A percentile compares a stretch with the other conserved stretches of the same genome.
phyloP scores from a whole-genome alignment of 1,139 yeast species.

The Pichia sp. region DNA sequence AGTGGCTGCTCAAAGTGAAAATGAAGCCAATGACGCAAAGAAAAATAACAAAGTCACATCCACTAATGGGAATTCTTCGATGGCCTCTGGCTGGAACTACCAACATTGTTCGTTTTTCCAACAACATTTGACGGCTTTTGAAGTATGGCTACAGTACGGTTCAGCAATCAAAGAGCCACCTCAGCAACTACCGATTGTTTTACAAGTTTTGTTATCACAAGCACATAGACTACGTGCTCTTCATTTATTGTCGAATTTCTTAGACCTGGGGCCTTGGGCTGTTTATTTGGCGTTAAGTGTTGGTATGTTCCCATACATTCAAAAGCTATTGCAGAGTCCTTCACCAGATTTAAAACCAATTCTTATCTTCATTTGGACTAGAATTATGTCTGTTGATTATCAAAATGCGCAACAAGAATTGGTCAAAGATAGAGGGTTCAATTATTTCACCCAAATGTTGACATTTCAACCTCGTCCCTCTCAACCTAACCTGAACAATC shows the following conservation, averaged over 20 bases:
- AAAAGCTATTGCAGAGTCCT: slow-evolving; percentile 85
- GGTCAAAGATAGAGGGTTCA: slow-evolving; percentile 84
- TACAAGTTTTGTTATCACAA: slow-evolving; percentile 88
- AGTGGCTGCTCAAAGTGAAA: slow-evolving; percentile 11
- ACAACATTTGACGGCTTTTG: slow-evolving; percentile 93
- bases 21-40: background rate
- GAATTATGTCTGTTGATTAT: slow-evolving; percentile 94
- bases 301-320: slow-evolving; percentile 93
- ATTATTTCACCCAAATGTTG: slow-evolving; percentile 79
- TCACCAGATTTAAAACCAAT: slow-evolving; percentile 95
- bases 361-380: slow-evolving; percentile 92
- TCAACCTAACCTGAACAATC: slow-evolving; percentile 17
- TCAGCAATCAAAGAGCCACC: slow-evolving; percentile 83
- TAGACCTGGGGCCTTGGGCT: slow-evolving; percentile 97
- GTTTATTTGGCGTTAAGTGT: slow-evolving; percentile 87
- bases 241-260: slow-evolving; percentile 71
- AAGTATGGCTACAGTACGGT: slow-evolving; percentile 90
- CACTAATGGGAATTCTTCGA: background rate
- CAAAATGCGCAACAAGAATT: slow-evolving; percentile 86
- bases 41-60: background rate
- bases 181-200: slow-evolving; percentile 87
- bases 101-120: slow-evolving; percentile 93
- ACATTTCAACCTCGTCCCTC: slow-evolving; percentile 24
- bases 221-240: slow-evolving; percentile 89
- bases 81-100: slow-evolving; percentile 33